Conservation (phyloP, 306 rosid genomes). For the Dalbergia oliveri region DNA sequence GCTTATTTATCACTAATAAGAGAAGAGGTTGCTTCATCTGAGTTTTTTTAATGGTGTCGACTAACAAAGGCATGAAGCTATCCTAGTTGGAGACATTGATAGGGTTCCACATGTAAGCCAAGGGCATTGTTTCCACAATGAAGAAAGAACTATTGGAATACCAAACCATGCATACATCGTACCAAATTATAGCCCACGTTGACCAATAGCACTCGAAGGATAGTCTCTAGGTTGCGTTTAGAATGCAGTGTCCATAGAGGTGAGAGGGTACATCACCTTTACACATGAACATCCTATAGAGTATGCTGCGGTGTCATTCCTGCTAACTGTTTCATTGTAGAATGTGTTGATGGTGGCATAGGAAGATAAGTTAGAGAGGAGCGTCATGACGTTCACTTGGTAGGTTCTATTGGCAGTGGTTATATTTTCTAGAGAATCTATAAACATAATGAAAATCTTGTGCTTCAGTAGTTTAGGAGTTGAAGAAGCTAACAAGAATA, state of each 20-base stretch:
- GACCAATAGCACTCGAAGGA: not conserved
- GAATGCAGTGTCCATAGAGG: not conserved
- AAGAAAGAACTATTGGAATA: too few relatives aligned
- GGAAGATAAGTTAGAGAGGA: conserved; percentile 1
- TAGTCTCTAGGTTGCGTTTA: not conserved
- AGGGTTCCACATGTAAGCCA: not conserved
- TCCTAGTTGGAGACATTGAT: not conserved
- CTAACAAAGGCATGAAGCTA: too few relatives aligned
- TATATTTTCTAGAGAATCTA: not conserved
- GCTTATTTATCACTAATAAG: not conserved
- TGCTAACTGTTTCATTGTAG: not conserved
- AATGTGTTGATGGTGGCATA: conserved; percentile 2
- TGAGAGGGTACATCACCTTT: too few relatives aligned
- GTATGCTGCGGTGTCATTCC: too few relatives aligned
- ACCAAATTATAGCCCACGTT: not conserved
- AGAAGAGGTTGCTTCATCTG: not conserved
- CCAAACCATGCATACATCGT: too few relatives aligned
- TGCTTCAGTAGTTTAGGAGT: not conserved
- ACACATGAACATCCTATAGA: too few relatives aligned
- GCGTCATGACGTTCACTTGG: not conserved
- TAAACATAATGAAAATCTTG: too few relatives aligned
- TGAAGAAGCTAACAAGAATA: not conserved
- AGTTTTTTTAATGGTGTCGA: too few relatives aligned
- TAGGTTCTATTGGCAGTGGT: not conserved
- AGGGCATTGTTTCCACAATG: too few relatives aligned